These are phyloP conservation scores for Panicum virgatum DNA, from an alignment of 202 grass and related monocot species.

Conservation along the genomic window DNA sequence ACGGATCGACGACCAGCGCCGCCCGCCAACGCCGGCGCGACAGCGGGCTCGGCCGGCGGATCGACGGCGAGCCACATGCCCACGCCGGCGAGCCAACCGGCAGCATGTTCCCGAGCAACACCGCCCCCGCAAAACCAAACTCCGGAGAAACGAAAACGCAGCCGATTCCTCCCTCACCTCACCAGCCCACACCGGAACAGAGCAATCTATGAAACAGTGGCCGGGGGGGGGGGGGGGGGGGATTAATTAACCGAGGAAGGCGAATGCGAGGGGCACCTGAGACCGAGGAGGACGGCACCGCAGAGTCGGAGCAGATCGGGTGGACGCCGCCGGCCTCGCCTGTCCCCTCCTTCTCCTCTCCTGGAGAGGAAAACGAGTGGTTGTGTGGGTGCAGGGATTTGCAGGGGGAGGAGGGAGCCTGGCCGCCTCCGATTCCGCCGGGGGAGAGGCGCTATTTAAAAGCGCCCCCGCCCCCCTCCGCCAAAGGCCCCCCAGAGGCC, in stretches of 20 bases:
- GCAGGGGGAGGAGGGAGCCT: conserved; percentile 10
- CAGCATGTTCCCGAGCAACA: background rate
- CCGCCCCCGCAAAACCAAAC: background rate
- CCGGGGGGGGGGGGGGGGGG: no score
- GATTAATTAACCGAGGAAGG: no score
- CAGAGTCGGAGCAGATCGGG: conserved; percentile 33
- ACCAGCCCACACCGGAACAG: background rate
- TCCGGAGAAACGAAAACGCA: background rate
- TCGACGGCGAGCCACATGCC: background rate
- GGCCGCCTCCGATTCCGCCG: conserved; percentile 47
- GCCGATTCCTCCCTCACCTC: background rate
- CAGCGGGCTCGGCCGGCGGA: background rate
- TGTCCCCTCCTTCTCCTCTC: background rate
- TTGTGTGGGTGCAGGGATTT: background rate
- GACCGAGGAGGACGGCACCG: background rate
- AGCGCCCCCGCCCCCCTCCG: background rate
- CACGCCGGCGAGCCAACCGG: background rate
- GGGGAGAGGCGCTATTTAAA: conserved; percentile 55
- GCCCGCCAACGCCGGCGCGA: background rate
- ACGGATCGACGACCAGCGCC: background rate
- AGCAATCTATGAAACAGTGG: conserved; percentile 30
- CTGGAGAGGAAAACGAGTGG: conserved; percentile 15
- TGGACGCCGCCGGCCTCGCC: background rate
- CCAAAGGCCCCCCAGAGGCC: background rate
- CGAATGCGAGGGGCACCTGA: conserved; percentile 32